Base-by-base conservation (phyloP, 306 rosid genomes). In the Cajanus cajan region DNA sequence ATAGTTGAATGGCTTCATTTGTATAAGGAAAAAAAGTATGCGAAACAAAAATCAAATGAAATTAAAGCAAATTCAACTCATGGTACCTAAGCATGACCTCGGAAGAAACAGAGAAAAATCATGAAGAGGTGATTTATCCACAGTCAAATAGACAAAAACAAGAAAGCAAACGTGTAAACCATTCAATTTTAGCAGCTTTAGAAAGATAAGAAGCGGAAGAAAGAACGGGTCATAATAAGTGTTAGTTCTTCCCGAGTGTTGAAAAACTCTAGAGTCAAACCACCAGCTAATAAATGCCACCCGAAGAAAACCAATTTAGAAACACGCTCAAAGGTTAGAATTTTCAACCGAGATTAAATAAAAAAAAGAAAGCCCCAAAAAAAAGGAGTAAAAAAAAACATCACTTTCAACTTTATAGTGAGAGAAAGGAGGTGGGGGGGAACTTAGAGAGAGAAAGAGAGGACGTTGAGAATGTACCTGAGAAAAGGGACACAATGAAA, bases 261-360 rank as follows among this genome's bases (percentile, higher is more conserved):
- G 89, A 87, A 88, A 85, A 83, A 69, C 74, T 80, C 81, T 28
- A 39, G 67, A 82, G 94, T 90, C 97, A 88, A 88, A 87, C 86
- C 70, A 78, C 64, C 76, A 0, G 80, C 36, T 51, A 58, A 39
- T 36, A 48, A 68, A 64, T 36, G 48, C 39, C 40, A 52, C 37
- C 52, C 34, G 74, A 9, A 74, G 18, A 63, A 77, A 87, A 73
- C 15, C 44, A 78, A 62, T 24, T 57, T 65, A 78, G 68, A 50
- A 89, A 82, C 82, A 68, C 54, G 73, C 76, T 61, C 57, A 80
- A 81, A 73, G 18, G 47, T 33, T 45, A 51, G 75, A 86, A 82
- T 4, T 68, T 65, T 68, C 50, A 83, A 65, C 72, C 21, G 8
- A 58, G 63, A 43, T 37, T 45, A 66, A 40, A 41, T 12, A 44